Percentiles rank a stretch among this genome's conserved stretches.
Conservation (phyloP, 805 yeast genomes). For the Candida peoriensis region DNA sequence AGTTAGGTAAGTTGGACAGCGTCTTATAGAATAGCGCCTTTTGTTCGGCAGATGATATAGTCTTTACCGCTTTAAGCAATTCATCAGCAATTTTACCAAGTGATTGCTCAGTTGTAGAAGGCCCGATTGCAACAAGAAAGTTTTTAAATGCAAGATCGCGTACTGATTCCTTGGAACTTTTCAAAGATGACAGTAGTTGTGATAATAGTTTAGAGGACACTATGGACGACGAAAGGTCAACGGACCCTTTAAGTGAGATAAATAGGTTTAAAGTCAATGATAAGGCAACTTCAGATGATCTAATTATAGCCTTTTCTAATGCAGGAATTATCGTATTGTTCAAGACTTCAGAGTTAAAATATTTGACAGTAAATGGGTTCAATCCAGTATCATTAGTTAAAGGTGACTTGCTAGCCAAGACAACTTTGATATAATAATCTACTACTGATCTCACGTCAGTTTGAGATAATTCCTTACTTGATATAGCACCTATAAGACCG, state of each 20-base stretch:
- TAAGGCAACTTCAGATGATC: conserved; percentile 73
- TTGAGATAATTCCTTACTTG: conserved; percentile 22
- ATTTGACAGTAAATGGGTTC: conserved; percentile 40
- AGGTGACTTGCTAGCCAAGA: conserved; percentile 40
- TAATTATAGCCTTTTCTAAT: conserved; percentile 66
- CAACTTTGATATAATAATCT: conserved; percentile 32
- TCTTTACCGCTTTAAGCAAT: conserved; percentile 50
- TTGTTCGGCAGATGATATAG: conserved; percentile 59
- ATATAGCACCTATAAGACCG: conserved; percentile 32
- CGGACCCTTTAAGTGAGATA: conserved; percentile 20
- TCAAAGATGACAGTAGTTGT: conserved; percentile 51
- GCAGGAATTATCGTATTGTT: conserved; percentile 44
- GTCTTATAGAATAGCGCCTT: conserved; percentile 48
- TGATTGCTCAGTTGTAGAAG: conserved; percentile 26
- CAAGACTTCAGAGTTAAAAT: conserved; percentile 35
- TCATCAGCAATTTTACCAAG: conserved; percentile 42
- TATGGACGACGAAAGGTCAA: conserved; percentile 40
- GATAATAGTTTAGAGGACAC: conserved; percentile 42
- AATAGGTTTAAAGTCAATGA: conserved; percentile 51
- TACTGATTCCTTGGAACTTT: conserved; percentile 66
- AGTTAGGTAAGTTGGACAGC: conserved; percentile 30
- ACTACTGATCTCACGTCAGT: conserved; percentile 18
- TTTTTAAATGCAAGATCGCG: conserved; percentile 29
- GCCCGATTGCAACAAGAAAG: conserved; percentile 30
- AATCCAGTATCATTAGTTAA: conserved; percentile 36